Evolutionary conservation across 139 green algal genomes (phyloP).

Genomic region (Haematococcus lacustris): DNA sequence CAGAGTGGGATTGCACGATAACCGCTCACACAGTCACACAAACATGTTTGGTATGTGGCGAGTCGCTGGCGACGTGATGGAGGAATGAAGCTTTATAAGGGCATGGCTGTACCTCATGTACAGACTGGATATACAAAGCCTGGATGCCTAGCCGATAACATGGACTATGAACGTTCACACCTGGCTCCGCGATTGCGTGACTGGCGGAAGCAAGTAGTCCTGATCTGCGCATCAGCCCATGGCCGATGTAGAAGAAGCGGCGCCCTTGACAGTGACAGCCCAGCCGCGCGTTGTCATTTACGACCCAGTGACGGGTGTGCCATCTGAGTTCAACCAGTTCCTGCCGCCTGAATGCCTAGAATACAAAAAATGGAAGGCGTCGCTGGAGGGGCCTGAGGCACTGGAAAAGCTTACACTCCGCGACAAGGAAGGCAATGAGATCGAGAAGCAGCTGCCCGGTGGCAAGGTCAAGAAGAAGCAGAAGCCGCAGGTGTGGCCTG

Average conservation of each 20-base stretch:
- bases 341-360: slow-evolving; percentile 71
- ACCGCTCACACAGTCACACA: too few relatives aligned
- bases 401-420: slow-evolving; percentile 56
- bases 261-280: background rate
- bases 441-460: slow-evolving; percentile 59
- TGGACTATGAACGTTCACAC: too few relatives aligned
- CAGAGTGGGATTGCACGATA: too few relatives aligned
- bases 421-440: slow-evolving; percentile 48
- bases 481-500: slow-evolving; percentile 47
- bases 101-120: too few relatives aligned
- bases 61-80: too few relatives aligned
- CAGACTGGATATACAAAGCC: too few relatives aligned
- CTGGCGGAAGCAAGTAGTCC: too few relatives aligned
- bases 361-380: slow-evolving; percentile 79
- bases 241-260: background rate
- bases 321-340: slow-evolving; percentile 78
- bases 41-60: too few relatives aligned
- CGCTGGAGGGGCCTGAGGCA: slow-evolving; percentile 42
- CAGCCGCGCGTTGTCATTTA: background rate
- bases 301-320: background rate
- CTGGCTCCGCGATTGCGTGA: too few relatives aligned
- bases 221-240: too few relatives aligned
- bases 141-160: too few relatives aligned
- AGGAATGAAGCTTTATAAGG: too few relatives aligned
- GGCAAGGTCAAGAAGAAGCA: slow-evolving; percentile 76